Base-by-base conservation (phyloP, 73 alveolate species). In the Uronychia binucleata region DNA sequence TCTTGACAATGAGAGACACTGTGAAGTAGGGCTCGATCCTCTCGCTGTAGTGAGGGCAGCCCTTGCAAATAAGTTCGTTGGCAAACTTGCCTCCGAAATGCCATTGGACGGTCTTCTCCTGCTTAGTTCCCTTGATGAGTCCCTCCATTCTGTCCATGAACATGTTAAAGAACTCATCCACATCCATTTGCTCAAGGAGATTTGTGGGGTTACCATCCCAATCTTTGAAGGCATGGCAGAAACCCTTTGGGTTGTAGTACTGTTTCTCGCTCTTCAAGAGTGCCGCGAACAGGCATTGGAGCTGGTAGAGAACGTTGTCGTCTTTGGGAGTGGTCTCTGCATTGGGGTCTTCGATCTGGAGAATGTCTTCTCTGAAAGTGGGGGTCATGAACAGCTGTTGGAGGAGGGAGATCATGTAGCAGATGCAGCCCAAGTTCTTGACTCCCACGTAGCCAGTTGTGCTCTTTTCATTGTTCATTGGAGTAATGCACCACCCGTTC, bases 91-190 rank as follows among this genome's bases (percentile, higher is more conserved):
- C 96, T 59, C 98, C 98, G 59, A 89, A 89, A 83, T 89, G 95
- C 74, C 79, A 11, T 31, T 89, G 58, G 0, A 89, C 79, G 30
- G 90, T 84, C 28, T 89, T 32, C 85, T 89, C 80, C 27, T 89
- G 75, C 1, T 79, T 75, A 0, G 95, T 34, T n/a, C 90, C 93
- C 83, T 96, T 96, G 58, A 96, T 86, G 57, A 85, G 87, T 0
- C 86, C 80, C 83, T 96, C 99, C n/a, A 96, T 89, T 78, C 93
- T 93, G 87, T 97, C 97, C 98, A 97, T 96, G 75, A 96, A 92
- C 96, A 92, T 88, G 82, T 91, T 90, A 74, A 91, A 96, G 93
- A 96, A 96, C 90, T 97, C 99, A 87, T 97, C 99, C 0, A 95
- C 99, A 86, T 95, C 99, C 99, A 96, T 95, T 85, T 97, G 90